Evolutionary conservation across 306 rosid species (phyloP).

Genomic region (Vigna radiata): DNA sequence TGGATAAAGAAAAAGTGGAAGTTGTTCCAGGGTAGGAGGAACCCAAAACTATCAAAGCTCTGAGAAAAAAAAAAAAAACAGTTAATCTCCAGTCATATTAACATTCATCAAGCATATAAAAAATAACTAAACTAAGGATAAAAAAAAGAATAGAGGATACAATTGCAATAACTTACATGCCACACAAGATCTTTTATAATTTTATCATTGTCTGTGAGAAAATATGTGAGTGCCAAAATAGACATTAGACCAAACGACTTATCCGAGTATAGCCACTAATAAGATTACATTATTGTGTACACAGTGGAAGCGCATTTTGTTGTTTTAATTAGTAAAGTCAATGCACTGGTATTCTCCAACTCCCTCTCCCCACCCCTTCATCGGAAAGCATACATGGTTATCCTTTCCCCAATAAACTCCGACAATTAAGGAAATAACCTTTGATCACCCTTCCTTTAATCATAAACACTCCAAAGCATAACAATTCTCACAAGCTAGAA

Average conservation of each 20-base stretch:
- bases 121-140: background rate
- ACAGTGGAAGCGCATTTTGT: background rate
- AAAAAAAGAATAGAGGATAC: background rate
- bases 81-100: background rate
- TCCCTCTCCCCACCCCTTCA: background rate
- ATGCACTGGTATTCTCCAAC: background rate
- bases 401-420: background rate
- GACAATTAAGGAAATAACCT: background rate
- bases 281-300: background rate
- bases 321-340: background rate
- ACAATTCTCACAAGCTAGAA: background rate
- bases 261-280: background rate
- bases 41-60: no score
- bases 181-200: background rate
- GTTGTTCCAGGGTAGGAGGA: no score
- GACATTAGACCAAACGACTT: background rate
- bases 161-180: background rate
- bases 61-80: background rate
- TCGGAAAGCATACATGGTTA: background rate
- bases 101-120: background rate
- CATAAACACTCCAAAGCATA: slow-evolving; percentile 13
- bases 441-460: background rate
- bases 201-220: slow-evolving; percentile 7
- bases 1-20: no score
- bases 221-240: background rate